Conservation (phyloP, 192 early-diverging fungal species). For the Obelidium mucronatum region DNA sequence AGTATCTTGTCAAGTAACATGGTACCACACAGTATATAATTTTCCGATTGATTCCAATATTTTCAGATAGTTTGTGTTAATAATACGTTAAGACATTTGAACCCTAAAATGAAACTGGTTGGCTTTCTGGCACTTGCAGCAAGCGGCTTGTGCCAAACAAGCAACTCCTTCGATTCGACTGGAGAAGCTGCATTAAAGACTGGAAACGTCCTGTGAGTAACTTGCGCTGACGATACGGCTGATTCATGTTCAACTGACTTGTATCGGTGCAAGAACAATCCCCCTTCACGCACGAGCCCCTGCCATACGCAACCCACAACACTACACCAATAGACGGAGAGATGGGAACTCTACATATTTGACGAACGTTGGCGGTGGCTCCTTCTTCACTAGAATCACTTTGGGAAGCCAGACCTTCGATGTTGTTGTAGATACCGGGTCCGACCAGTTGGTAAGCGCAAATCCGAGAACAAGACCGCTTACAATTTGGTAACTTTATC, state of each 20-base stretch:
- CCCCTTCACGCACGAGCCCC: too few species aligned
- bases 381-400: slow-evolving; percentile 17
- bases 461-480: too few species aligned
- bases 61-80: too few species aligned
- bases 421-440: slow-evolving; percentile 24
- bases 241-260: not conserved
- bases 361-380: not conserved
- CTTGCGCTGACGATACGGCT: not conserved
- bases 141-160: not conserved
- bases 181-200: not conserved
- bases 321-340: not conserved
- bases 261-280: too few species aligned
- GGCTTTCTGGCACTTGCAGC: too few species aligned
- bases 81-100: too few species aligned
- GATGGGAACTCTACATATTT: not conserved
- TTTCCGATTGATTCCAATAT: too few species aligned
- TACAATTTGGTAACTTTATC: too few species aligned
- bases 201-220: not conserved
- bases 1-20: not conserved
- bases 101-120: too few species aligned
- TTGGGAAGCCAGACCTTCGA: slow-evolving; percentile 47
- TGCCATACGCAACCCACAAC: not conserved
- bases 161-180: not conserved
- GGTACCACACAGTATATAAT: not conserved
- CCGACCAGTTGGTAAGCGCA: not conserved